Conservation (phyloP, 2,329 filamentous ascomycete genomes). For the Hawksworthiomyces lignivorus region DNA sequence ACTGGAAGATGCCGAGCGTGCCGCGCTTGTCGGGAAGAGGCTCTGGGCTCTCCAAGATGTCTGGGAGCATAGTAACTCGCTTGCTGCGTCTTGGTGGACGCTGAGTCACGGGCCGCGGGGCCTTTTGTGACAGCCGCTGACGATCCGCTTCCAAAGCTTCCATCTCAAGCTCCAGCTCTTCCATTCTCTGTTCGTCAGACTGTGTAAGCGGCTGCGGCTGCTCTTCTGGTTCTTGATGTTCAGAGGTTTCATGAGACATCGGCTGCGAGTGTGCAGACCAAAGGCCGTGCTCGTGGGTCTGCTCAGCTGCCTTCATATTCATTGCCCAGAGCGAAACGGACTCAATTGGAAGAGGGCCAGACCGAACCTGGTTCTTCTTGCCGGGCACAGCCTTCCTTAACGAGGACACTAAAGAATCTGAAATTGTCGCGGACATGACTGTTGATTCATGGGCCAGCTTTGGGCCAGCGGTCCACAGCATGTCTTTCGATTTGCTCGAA, state of each 20-base stretch:
- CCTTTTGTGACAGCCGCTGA: conserved; percentile 15
- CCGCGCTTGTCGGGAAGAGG: conserved; percentile 50
- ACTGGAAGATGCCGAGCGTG: conserved; percentile 58
- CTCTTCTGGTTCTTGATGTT: background rate
- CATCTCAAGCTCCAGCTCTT: conserved; percentile 7
- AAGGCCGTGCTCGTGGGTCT: too few species aligned
- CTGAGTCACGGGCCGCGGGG: conserved; percentile 38
- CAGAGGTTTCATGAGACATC: background rate
- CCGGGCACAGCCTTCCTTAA: too few species aligned
- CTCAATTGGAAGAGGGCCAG: conserved; percentile 6
- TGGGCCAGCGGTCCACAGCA: too few species aligned
- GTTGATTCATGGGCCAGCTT: too few species aligned
- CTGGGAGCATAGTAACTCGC: conserved; percentile 52
- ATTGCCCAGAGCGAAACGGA: conserved; percentile 7
- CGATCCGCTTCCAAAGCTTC: conserved; percentile 2
- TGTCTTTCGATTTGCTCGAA: too few species aligned
- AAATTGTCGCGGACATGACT: too few species aligned
- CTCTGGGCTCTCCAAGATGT: conserved; percentile 55
- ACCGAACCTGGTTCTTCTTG: background rate
- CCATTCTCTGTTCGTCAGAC: background rate
- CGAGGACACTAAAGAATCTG: too few species aligned
- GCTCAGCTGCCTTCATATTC: too few species aligned
- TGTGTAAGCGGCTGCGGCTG: conserved; percentile 7
- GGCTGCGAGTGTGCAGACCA: background rate
- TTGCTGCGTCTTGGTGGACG: conserved; percentile 47